Evolutionary conservation across 306 rosid species (phyloP).

Genomic region (Trifolium fragiferum): DNA sequence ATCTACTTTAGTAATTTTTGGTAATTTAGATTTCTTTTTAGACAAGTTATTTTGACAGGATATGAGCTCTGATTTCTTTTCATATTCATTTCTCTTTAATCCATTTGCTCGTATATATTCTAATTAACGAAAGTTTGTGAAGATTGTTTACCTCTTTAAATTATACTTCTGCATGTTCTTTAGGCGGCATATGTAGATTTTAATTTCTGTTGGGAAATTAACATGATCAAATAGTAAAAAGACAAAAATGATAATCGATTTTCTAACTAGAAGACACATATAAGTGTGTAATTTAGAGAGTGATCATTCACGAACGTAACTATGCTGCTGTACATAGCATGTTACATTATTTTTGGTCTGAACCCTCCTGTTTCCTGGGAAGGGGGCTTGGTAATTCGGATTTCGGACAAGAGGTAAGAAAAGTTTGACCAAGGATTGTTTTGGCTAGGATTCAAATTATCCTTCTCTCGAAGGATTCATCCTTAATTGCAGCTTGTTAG

Average conservation of each 20-base stretch:
- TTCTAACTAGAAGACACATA: background rate
- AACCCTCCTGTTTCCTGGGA: too few relatives aligned
- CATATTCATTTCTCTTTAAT: background rate
- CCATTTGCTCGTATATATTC: background rate
- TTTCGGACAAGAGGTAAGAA: too few relatives aligned
- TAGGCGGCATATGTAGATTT: background rate
- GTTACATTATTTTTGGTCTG: background rate
- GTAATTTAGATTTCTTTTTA: background rate
- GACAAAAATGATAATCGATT: background rate
- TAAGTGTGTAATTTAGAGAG: constrained; percentile 19
- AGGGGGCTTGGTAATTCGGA: too few relatives aligned
- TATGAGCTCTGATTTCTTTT: background rate
- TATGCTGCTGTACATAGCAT: background rate
- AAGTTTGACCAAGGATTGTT: too few relatives aligned
- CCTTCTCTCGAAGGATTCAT: too few relatives aligned
- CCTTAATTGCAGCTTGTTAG: too few relatives aligned
- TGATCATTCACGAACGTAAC: background rate
- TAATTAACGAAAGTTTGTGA: background rate
- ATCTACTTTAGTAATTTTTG: background rate
- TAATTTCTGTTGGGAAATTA: background rate
- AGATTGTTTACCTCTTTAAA: constrained; percentile 4
- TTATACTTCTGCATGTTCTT: background rate
- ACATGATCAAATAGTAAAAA: background rate
- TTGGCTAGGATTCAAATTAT: too few relatives aligned
- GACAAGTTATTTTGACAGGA: background rate